These are phyloP conservation scores for Globisporangium emineosum DNA, from an alignment of 352 stramenopile genomes.

Conservation along the genomic window DNA sequence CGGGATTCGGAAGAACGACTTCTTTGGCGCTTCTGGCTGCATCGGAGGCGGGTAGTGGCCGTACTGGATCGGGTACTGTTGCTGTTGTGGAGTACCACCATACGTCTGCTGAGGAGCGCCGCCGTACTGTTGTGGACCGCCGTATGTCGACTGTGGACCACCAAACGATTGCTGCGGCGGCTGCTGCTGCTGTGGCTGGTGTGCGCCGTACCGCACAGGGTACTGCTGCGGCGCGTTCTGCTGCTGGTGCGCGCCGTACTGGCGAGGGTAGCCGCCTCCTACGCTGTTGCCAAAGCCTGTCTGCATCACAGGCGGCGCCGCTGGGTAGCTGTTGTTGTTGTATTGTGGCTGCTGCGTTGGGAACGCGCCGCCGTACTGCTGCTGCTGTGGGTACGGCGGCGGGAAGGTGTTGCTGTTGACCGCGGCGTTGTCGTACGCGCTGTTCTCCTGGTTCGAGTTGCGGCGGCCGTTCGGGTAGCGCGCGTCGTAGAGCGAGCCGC, in stretches of 20 bases:
- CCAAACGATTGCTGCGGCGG: constrained; percentile 20
- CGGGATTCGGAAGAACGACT: constrained; percentile 69
- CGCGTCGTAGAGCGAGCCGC: constrained; percentile 66
- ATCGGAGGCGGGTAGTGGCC: constrained; percentile 54
- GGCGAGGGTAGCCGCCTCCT: constrained; percentile 44
- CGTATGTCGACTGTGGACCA: constrained; percentile 21
- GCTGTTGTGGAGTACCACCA: constrained; percentile 30
- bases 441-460: constrained; percentile 67
- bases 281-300: constrained; percentile 21
- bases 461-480: constrained; percentile 30
- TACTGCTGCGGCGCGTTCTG: constrained; percentile 18
- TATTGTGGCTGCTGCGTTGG: constrained; percentile 14
- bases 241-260: constrained; percentile 36
- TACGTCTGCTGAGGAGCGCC: constrained; percentile 26
- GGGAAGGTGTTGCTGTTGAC: constrained; percentile 42
- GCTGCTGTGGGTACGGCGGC: constrained; percentile 46
- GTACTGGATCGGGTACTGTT: constrained; percentile 16
- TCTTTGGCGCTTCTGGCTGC: constrained; percentile 47
- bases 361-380: constrained; percentile 22
- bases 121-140: constrained; percentile 29
- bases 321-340: constrained; percentile 2
- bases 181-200: constrained; percentile 19
- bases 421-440: constrained; percentile 14
- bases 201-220: constrained; percentile 15
- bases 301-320: constrained; percentile 16